Conservation (phyloP, 768 basidiomycete genomes). For the Pleurotus salmoneostramineus region DNA sequence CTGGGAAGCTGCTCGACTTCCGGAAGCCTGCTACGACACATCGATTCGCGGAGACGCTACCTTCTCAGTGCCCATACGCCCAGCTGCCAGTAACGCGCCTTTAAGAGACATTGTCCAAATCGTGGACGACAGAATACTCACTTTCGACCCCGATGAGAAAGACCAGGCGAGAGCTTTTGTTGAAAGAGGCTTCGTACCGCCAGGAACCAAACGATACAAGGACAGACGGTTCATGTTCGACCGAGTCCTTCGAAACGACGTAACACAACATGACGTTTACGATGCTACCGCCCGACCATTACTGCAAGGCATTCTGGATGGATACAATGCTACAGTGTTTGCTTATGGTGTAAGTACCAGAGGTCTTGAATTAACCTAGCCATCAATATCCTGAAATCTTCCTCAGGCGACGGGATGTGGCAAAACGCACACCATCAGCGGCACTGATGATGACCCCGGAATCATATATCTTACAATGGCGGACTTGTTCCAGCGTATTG, state of each 20-base stretch:
- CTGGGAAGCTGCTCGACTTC: constrained; percentile 83
- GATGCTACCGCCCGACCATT: constrained; percentile 83
- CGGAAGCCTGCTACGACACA: constrained; percentile 67
- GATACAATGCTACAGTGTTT: constrained; percentile 96
- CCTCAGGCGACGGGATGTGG: constrained; percentile 98
- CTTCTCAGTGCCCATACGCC: constrained; percentile 62
- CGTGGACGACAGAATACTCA: constrained; percentile 91
- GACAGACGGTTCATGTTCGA: constrained; percentile 98
- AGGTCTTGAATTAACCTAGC: constrained; percentile 4
- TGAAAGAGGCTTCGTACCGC: constrained; percentile 80
- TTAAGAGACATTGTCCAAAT: constrained; percentile 82
- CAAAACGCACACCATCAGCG: constrained; percentile 98
- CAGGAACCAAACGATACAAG: constrained; percentile 91
- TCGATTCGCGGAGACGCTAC: constrained; percentile 82
- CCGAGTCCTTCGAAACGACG: constrained; percentile 79
- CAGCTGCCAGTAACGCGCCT: constrained; percentile 46
- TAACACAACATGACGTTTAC: constrained; percentile 85
- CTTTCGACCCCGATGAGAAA: constrained; percentile 94
- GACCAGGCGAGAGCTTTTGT: constrained; percentile 77
- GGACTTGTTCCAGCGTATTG: constrained; percentile 91
- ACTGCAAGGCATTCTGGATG: constrained; percentile 81
- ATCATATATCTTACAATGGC: constrained; percentile 97
- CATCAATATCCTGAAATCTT: constrained; percentile 10
- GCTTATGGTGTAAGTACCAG: constrained; percentile 84
- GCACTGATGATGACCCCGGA: constrained; percentile 82